A percentile compares a stretch with the other conserved stretches of the same genome.
Conservation (phyloP, 345 rosid species). For the Cardamine occulta region DNA sequence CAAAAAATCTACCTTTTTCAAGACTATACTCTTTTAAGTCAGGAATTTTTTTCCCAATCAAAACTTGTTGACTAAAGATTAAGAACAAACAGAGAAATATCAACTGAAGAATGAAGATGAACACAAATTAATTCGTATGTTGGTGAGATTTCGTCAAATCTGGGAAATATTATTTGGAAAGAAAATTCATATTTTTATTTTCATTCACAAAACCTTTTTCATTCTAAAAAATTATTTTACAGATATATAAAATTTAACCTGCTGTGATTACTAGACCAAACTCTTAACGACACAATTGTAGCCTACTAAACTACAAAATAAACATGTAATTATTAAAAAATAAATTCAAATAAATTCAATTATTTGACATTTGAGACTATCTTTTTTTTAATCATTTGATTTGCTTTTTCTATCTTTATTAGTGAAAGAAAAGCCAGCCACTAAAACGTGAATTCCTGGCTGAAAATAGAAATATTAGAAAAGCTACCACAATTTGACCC, state of each 20-base stretch:
- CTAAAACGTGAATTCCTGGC: not conserved
- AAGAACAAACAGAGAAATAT: not conserved
- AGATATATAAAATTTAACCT: not conserved
- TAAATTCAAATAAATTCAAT: no score
- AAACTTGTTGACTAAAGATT: not conserved
- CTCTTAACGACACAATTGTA: not conserved
- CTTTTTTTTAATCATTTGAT: not conserved
- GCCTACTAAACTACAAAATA: not conserved
- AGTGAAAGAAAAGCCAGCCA: not conserved
- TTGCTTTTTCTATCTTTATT: not conserved
- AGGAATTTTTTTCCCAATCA: not conserved
- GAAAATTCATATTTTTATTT: not conserved
- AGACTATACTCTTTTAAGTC: not conserved
- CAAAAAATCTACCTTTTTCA: not conserved
- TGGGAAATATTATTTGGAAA: not conserved
- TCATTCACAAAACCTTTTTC: not conserved
- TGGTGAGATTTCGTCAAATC: not conserved
- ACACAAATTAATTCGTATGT: not conserved
- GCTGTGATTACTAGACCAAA: not conserved
- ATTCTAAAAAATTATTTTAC: not conserved
- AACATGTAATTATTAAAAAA: not conserved
- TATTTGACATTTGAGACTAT: not conserved
- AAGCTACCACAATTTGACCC: constrained; percentile 6
- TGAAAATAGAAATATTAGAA: not conserved
- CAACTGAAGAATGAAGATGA: not conserved